Evolutionary conservation across 1,284 basidiomycete species (phyloP).

Genomic region (Apiotrichum akiyoshidainum): DNA sequence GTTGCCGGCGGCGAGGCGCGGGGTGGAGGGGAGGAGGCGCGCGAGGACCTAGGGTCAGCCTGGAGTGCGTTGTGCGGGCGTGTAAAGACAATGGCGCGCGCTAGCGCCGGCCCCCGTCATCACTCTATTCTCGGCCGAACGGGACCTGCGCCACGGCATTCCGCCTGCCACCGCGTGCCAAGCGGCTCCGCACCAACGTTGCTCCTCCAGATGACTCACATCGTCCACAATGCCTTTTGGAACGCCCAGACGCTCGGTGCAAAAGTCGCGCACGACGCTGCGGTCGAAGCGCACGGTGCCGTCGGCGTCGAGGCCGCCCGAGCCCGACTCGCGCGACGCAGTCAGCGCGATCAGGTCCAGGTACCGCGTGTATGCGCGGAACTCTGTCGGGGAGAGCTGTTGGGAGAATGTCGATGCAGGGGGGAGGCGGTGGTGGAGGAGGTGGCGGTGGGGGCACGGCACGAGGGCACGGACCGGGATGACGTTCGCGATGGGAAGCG

Average conservation of each 20-base stretch:
- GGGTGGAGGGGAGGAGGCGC: slow-evolving; percentile 3
- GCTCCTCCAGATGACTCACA: slow-evolving; percentile 9
- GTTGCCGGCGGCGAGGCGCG: slow-evolving; percentile 16
- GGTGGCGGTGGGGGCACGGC: background rate
- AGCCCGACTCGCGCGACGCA: slow-evolving; percentile 7
- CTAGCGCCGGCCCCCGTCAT: too few species aligned
- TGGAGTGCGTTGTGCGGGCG: background rate
- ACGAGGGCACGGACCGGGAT: background rate
- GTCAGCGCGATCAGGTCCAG: slow-evolving; percentile 21
- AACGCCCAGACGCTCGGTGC: slow-evolving; percentile 14
- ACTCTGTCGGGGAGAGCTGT: slow-evolving; percentile 26
- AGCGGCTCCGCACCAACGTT: background rate
- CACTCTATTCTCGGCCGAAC: too few species aligned
- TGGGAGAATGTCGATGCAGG: background rate
- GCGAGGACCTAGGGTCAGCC: slow-evolving; percentile 10
- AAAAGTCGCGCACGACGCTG: slow-evolving; percentile 12
- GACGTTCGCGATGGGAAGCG: background rate
- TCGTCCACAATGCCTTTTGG: slow-evolving; percentile 17
- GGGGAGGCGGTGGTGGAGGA: background rate
- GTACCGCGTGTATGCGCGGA: slow-evolving; percentile 22
- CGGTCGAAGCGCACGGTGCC: slow-evolving; percentile 20
- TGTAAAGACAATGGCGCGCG: too few species aligned
- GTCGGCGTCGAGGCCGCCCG: slow-evolving; percentile 14
- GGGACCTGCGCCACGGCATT: too few species aligned
- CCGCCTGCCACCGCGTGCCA: too few species aligned